These are phyloP conservation scores for Termitomyces sp. DNA, from an alignment of 768 basidiomycete genomes.

Conservation along the genomic window DNA sequence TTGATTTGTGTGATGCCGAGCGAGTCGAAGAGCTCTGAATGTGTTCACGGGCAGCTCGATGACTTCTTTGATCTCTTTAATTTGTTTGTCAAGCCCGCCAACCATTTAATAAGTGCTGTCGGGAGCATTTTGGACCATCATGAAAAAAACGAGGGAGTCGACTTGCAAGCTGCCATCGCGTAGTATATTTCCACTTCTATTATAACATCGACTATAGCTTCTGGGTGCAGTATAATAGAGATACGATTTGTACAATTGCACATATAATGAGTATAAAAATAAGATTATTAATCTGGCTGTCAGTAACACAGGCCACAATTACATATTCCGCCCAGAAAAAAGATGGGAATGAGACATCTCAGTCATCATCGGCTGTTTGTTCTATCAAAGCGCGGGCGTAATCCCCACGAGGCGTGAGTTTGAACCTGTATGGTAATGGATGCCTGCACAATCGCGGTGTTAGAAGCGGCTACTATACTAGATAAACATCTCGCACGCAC, in stretches of 20 bases:
- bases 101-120: too few relatives aligned
- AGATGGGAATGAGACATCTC: background rate
- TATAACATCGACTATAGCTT: background rate
- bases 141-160: too few relatives aligned
- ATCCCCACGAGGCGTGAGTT: conserved; percentile 24
- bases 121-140: too few relatives aligned
- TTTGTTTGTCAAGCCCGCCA: too few relatives aligned
- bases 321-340: background rate
- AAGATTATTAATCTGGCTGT: background rate
- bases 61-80: too few relatives aligned
- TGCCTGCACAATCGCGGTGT: conserved; percentile 17
- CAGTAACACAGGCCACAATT: too few relatives aligned
- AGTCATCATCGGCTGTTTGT: conserved; percentile 17
- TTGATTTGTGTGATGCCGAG: too few relatives aligned
- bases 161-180: background rate
- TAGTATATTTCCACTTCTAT: background rate
- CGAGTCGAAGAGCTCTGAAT: too few relatives aligned
- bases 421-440: conserved; percentile 27
- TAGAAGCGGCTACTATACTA: background rate
- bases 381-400: conserved; percentile 22
- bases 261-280: background rate
- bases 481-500: conserved; percentile 18
- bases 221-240: background rate
- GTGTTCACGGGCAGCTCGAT: too few relatives aligned
- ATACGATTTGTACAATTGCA: background rate